These are phyloP conservation scores for Boletellus sp. DNA, from an alignment of 768 basidiomycete genomes.

Conservation along the genomic window DNA sequence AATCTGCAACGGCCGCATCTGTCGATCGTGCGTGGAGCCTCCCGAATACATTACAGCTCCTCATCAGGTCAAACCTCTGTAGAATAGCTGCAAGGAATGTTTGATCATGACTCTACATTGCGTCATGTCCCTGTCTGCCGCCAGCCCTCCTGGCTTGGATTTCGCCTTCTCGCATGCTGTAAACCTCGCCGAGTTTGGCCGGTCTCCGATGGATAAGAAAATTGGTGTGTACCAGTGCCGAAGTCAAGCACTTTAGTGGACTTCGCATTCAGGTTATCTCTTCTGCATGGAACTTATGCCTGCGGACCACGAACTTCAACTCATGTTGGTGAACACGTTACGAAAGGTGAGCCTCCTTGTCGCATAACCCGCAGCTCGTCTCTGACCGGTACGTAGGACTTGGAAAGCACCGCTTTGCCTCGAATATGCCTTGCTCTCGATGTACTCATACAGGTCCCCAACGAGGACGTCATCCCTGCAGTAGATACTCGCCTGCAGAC, in stretches of 20 bases:
- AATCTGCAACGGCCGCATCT: slow-evolving; percentile 49
- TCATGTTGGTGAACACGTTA: slow-evolving; percentile 85
- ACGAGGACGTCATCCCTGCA: slow-evolving; percentile 71
- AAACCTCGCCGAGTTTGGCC: slow-evolving; percentile 69
- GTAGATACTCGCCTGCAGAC: slow-evolving; percentile 62
- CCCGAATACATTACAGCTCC: background rate
- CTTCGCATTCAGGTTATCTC: slow-evolving; percentile 55
- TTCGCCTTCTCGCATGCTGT: slow-evolving; percentile 77
- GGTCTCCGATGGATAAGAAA: slow-evolving; percentile 56
- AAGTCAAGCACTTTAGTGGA: background rate
- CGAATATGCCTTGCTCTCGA: slow-evolving; percentile 73
- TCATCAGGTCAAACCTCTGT: slow-evolving; percentile 4
- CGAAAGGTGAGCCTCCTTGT: slow-evolving; percentile 54
- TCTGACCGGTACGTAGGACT: slow-evolving; percentile 48
- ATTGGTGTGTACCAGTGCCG: slow-evolving; percentile 45
- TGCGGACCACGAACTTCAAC: slow-evolving; percentile 59
- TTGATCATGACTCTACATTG: slow-evolving; percentile 73
- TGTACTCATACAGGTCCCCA: slow-evolving; percentile 56
- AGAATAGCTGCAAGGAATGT: slow-evolving; percentile 66
- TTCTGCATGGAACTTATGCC: slow-evolving; percentile 77
- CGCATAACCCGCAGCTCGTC: background rate
- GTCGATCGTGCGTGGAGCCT: slow-evolving; percentile 47
- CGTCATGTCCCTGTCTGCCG: slow-evolving; percentile 44
- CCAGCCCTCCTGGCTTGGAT: slow-evolving; percentile 46
- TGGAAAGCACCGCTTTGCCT: slow-evolving; percentile 54